phyloP scores from a whole-genome alignment of 2,329 filamentous ascomycete genomes.

The Fusarium verticillioides region DNA sequence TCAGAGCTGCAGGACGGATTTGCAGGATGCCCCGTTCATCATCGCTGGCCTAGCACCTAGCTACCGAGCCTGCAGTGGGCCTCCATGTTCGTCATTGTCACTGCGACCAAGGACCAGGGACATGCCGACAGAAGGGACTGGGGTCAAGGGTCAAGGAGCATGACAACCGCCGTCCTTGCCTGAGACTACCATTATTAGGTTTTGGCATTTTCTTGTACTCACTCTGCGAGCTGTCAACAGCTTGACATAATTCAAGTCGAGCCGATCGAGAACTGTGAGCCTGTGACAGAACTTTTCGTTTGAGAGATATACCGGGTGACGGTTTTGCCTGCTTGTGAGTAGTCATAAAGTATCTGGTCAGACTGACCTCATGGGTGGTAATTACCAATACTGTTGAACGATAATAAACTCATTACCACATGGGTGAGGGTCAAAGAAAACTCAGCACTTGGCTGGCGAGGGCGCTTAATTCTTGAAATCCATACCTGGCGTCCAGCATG shows the following conservation, averaged over 20 bases:
- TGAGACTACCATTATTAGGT: slow-evolving; percentile 2
- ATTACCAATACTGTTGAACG: neutral
- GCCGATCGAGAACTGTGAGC: neutral
- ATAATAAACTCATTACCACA: neutral
- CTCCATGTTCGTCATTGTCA: slow-evolving; percentile 45
- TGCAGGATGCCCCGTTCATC: slow-evolving; percentile 38
- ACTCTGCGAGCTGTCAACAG: neutral
- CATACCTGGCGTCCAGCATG: neutral
- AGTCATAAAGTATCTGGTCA: neutral
- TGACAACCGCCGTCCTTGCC: slow-evolving; percentile 21
- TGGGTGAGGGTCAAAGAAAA: neutral
- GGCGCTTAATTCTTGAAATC: neutral
- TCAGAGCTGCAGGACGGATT: slow-evolving; percentile 36
- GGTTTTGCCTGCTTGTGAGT: neutral
- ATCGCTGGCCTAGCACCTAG: slow-evolving; percentile 41
- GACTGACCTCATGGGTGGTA: neutral
- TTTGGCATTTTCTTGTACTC: neutral
- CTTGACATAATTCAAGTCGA: neutral
- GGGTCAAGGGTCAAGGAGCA: slow-evolving; percentile 22
- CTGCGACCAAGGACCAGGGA: slow-evolving; percentile 6
- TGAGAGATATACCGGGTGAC: neutral
- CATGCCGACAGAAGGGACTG: neutral
- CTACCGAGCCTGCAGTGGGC: slow-evolving; percentile 45
- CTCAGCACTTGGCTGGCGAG: neutral
- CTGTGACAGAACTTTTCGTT: neutral